Base-by-base conservation (phyloP, 176 grass and related monocot genomes). In the Oropetium thomaeum region DNA sequence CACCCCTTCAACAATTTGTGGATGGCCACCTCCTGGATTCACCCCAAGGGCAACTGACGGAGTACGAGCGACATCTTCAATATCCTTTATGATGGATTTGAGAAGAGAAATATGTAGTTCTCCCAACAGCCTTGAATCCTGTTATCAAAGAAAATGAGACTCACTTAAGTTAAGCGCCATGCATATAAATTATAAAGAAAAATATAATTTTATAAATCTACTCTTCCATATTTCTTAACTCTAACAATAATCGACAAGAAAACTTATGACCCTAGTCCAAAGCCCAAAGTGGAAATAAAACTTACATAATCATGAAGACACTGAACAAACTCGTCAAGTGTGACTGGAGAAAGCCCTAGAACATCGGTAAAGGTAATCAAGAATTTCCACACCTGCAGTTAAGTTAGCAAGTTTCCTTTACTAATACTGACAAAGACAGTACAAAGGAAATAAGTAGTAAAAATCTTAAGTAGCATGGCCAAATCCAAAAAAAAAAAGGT, bases 291-390 rank as follows among this genome's bases (percentile, higher is more conserved):
- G 38, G 20, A 63, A 43, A 73, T 65, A 82, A 62, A 55, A 84
- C 86, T 94, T 85, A 99, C 96, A 88, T 85, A 99, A 92, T 99
- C 96, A 88, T 99, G 96, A 81, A 99, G 91, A 85, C 86, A 90
- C 82, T 99, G 96, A 75, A 92, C 58, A 77, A 99, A 95, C 84
- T 99, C 96, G 60, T 99, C 91, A 83, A 95, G 84, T 84, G 89
- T 99, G 82, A 92, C 86, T 44, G 89, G 69, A 86, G 84, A 99
- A 83, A 99, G 89, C 42, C 87, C 91, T 28, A 99, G 84, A 69
- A 95, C 68, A 84, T 95, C 96, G 67, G 89, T 83, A 77, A 99
- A 99, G 64, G 91, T 95, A 74, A 92, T 84, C 58, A 94, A 90
- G 79, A 99, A 99, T 77, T 99, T 92, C 96, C 96, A 99, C 72